These are phyloP conservation scores for Eucalyptus lansdowneana DNA, from an alignment of 345 rosid species.

Conservation along the genomic window DNA sequence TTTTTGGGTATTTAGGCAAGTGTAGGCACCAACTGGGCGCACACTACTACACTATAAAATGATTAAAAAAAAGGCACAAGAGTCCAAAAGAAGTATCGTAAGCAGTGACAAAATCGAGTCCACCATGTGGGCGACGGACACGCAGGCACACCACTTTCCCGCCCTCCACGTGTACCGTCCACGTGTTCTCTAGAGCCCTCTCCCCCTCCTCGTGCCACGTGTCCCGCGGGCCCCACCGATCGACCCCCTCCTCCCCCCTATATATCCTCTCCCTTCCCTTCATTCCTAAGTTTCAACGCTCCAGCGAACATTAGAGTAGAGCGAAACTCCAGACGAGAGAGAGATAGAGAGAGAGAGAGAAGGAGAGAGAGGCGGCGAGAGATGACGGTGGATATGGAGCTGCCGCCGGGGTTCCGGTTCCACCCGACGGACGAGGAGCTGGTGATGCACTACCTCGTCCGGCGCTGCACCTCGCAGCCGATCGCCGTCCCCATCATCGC, in stretches of 20 bases:
- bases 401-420: constrained; percentile 92
- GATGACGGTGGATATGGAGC: constrained; percentile 31
- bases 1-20: not conserved
- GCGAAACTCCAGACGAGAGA: not conserved
- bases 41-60: not conserved
- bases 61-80: not conserved
- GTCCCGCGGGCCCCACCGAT: constrained; percentile 11
- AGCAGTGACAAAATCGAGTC: constrained; percentile 72
- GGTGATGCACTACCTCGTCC: constrained; percentile 78
- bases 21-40: not conserved
- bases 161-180: constrained; percentile 43
- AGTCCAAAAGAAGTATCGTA: constrained; percentile 66
- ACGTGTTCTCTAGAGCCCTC: constrained; percentile 2
- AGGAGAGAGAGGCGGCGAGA: not conserved
- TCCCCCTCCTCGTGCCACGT: constrained; percentile 36
- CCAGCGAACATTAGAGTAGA: not conserved
- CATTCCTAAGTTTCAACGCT: constrained; percentile 55
- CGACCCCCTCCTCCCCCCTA: constrained; percentile 2
- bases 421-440: constrained; percentile 99
- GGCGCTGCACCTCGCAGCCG: constrained; percentile 61
- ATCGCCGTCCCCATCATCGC: constrained; percentile 68
- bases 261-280: constrained; percentile 30
- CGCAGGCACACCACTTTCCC: constrained; percentile 23
- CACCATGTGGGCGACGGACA: constrained; percentile 13
- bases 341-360: not conserved